Base-by-base conservation (phyloP, 2,329 filamentous ascomycete species). In the Diaporthe capsici region DNA sequence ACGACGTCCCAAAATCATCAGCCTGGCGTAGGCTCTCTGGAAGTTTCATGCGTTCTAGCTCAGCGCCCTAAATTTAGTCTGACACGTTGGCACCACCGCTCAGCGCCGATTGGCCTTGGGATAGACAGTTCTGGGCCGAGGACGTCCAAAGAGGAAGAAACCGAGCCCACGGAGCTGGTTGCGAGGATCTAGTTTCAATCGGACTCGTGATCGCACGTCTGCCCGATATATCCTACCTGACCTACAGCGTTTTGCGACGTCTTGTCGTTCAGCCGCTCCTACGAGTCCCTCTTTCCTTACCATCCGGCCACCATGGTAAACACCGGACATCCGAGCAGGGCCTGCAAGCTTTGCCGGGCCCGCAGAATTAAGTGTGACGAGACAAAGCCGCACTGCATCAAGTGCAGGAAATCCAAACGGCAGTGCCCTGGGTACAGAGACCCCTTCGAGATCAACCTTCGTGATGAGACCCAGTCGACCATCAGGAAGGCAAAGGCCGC, bases 351-450 rank as follows among this genome's bases (percentile, higher is more conserved):
- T 42, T 80, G 79, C 71, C 77, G 78, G 28, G 72, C 76, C 25
- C 73, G 79, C 42, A 76, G 79, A 31, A 80, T 80, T 60, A 80
- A 80, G 63, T 80, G 79, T 53, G 79, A 80, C 28, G 79, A 80
- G 71, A 78, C 71, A 53, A 80, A 78, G 72, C 79, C 79, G 4
- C 78, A 76, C 42, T 80, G 79, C 72, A 76, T 80, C 71, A 78
- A 79, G 60, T 80, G 79, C 74, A 78, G 73, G 42, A 80, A 80
- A 57, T 77, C 78, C 2, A 78, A 78, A n/a, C 76, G 78, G 17
- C 75, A 78, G 28, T 80, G 79, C n/a, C 79, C 79, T 3, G 79
- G 79, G 28, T 80, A 80, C 51, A 77, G 77, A 47, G 77, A 80
- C 57, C 76, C 79, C 15, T 80, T 80, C 34, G 79, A 80, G 55